Base-by-base conservation (phyloP, 345 rosid species). In the Carallia pectinifolia region DNA sequence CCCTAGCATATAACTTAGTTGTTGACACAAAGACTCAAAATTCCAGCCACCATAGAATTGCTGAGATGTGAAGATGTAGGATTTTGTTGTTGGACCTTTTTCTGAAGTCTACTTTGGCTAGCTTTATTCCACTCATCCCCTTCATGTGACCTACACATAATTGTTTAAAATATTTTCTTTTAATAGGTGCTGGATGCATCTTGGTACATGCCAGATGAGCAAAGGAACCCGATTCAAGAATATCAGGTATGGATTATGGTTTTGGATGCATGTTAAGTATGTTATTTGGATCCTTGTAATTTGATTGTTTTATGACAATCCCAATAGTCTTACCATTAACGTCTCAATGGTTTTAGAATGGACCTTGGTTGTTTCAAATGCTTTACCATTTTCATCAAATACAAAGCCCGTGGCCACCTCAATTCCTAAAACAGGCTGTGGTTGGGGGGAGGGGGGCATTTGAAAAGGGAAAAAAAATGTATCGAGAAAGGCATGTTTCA, bases 141-240 rank as follows among this genome's bases (percentile, higher is more conserved):
- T n/a, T 54, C 29, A n/a, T 54, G 29, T 54, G 31, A 12, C 33
- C 54, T 69, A 27, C 10, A 33, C 61, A 30, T 19, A 29, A 29
- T 6, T n/a, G 15, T 55, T 37, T 17, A 31, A 56, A 39, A 19
- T 34, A 1, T 8, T 71, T 9, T 60, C 19, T 6, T 39, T 62
- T 40, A 7, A 65, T 38, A 92, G 99, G 89, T 92, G 64, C 65
- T 96, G 82, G 99, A 96, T 82, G 93, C 98, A 52, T 92, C 99
- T 4, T 96, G 98, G 99, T 92, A 92, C 83, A 90, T 96, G 98
- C 99, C 98, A 29, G 92, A 88, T 73, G 98, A 96, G 82, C 91
- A 92, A 74, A 87, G 97, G 82, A 96, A 92, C 81, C 97, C 99
- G 3, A 85, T 90, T 80, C 96, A 92, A 80, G 99, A 96, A 75